Evolutionary conservation across 768 basidiomycete species (phyloP).

Genomic region (Lentinula detonsa): DNA sequence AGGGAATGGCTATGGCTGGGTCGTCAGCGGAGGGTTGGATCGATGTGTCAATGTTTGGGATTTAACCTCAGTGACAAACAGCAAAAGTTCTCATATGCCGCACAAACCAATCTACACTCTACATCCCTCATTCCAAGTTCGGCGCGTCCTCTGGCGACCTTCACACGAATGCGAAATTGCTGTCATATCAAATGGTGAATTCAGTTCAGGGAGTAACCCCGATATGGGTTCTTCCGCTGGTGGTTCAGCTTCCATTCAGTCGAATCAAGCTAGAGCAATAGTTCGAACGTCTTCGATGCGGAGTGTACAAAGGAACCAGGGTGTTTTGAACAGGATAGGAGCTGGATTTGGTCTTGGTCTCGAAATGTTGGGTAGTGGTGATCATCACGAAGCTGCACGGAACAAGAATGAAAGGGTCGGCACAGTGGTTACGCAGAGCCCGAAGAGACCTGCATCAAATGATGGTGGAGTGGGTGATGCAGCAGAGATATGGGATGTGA

Average conservation of each 20-base stretch:
- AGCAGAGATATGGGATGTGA: conserved; percentile 84
- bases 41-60: conserved; percentile 62
- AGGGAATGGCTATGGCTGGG: conserved; percentile 54
- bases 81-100: conserved; percentile 41
- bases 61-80: conserved; percentile 6
- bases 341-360: neutral
- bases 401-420: neutral
- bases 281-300: conserved; percentile 1
- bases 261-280: conserved; percentile 16
- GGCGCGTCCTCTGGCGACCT: conserved; percentile 73
- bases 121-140: conserved; percentile 69
- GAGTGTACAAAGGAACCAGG: neutral
- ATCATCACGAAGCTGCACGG: neutral
- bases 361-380: neutral
- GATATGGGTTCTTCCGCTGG: conserved; percentile 13
- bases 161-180: conserved; percentile 72
- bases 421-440: neutral
- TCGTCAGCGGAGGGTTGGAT: conserved; percentile 76
- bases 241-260: conserved; percentile 10
- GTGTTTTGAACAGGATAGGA: neutral
- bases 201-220: conserved; percentile 33
- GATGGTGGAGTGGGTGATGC: conserved; percentile 38
- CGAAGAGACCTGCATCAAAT: conserved; percentile 10
- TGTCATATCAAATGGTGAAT: conserved; percentile 60
- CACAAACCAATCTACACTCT: conserved; percentile 65